Percentiles rank a stretch among this genome's conserved stretches.
phyloP scores from a whole-genome alignment of 768 basidiomycete genomes.

The Boletus coccyginus region DNA sequence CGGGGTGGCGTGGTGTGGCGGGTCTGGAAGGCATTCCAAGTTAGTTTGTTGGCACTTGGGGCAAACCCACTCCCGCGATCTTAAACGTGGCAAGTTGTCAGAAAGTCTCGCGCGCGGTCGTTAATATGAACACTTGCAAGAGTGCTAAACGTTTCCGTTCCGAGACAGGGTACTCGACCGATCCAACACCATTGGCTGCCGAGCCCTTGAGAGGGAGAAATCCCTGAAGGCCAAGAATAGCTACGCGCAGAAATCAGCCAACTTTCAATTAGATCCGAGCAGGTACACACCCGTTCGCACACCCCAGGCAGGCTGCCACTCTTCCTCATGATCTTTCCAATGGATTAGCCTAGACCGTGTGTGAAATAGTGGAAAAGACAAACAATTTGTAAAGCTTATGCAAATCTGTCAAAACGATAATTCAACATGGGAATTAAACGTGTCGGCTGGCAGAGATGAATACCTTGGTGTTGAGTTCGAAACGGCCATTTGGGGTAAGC shows the following conservation, averaged over 20 bases:
- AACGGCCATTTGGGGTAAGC: constrained; percentile 95
- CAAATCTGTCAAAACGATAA: constrained; percentile 58
- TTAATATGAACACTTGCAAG: constrained; percentile 49
- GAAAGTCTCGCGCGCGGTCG: not conserved
- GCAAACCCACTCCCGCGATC: constrained; percentile 80
- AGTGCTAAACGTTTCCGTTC: constrained; percentile 79
- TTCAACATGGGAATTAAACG: constrained; percentile 9
- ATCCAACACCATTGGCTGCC: constrained; percentile 83
- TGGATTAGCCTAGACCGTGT: constrained; percentile 29
- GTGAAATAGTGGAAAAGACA: constrained; percentile 31
- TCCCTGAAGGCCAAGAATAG: constrained; percentile 84
- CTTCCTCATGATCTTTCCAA: constrained; percentile 81
- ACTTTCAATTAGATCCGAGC: constrained; percentile 10
- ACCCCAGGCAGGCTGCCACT: constrained; percentile 99
- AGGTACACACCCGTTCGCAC: constrained; percentile 76
- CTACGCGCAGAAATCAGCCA: constrained; percentile 36
- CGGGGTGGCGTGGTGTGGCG: constrained; percentile 25
- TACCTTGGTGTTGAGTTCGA: constrained; percentile 95
- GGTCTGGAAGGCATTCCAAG: constrained; percentile 70
- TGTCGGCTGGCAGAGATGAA: constrained; percentile 21
- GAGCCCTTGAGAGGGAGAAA: constrained; percentile 90
- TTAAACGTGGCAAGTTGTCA: constrained; percentile 30
- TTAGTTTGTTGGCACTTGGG: constrained; percentile 70
- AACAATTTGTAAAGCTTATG: constrained; percentile 90
- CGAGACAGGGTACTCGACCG: constrained; percentile 69